Percentiles rank a stretch among this genome's conserved stretches.
Evolutionary conservation across 257 asterid genomes (phyloP).

Genomic region (Apocynum venetum): DNA sequence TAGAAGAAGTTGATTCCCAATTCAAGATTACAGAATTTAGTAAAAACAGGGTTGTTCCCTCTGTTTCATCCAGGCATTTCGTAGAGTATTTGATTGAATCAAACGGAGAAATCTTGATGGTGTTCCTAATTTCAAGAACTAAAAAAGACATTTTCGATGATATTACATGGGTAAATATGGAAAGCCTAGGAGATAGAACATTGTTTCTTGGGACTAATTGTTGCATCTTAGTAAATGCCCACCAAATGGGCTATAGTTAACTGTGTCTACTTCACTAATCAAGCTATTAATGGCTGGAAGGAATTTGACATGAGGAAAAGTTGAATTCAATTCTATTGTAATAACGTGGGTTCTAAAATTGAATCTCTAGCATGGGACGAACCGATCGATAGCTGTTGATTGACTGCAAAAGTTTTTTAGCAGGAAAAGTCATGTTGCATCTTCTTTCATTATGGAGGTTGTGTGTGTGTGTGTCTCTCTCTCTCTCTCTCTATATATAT

Average conservation of each 20-base stretch:
- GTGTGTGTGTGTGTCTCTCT: too few species aligned
- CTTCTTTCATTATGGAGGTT: too few species aligned
- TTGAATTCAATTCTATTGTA: conserved; percentile 18
- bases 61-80: conserved; percentile 13
- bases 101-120: conserved; percentile 27
- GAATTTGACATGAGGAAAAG: conserved; percentile 25
- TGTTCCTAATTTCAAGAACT: conserved; percentile 22
- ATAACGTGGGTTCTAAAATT: not conserved
- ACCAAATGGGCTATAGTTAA: conserved; percentile 31
- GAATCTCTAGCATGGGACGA: conserved; percentile 18
- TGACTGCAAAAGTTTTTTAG: not conserved
- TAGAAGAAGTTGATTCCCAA: conserved; percentile 19
- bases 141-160: conserved; percentile 14
- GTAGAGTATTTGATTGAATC: conserved; percentile 32
- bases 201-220: conserved; percentile 27
- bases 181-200: conserved; percentile 25
- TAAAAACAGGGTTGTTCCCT: conserved; percentile 27
- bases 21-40: conserved; percentile 11
- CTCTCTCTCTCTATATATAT: too few species aligned
- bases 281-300: conserved; percentile 22
- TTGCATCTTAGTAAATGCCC: conserved; percentile 22
- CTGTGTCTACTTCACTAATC: conserved; percentile 26
- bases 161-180: conserved; percentile 23
- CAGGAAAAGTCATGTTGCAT: too few species aligned
- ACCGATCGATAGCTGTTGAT: not conserved